Evolutionary conservation across 2,329 filamentous ascomycete genomes (phyloP).

Genomic region (Decorospora gaudefroyi): DNA sequence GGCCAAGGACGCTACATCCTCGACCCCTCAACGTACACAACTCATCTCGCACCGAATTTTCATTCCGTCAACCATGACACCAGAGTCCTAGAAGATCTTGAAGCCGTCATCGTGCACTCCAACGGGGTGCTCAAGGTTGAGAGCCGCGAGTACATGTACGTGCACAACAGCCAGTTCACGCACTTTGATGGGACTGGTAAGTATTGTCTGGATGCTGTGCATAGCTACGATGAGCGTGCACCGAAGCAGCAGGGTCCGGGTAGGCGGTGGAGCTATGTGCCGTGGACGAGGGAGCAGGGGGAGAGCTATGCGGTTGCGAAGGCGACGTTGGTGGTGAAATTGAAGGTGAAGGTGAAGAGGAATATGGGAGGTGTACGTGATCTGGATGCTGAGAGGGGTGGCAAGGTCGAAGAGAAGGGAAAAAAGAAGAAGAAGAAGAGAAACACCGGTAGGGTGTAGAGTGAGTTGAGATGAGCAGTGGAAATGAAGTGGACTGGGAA

Average conservation of each 20-base stretch:
- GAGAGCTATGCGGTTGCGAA: constrained; percentile 22
- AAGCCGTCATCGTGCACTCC: constrained; percentile 26
- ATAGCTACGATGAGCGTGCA: background rate
- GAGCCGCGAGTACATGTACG: constrained; percentile 1
- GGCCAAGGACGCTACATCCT: constrained; percentile 25
- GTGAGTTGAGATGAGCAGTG: background rate
- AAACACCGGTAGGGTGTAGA: too few relatives aligned
- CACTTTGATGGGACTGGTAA: constrained; percentile 12
- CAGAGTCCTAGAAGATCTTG: background rate
- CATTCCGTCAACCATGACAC: constrained; percentile 4
- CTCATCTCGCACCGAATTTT: constrained; percentile 28
- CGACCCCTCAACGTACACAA: constrained; percentile 9
- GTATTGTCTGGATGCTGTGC: constrained; percentile 3
- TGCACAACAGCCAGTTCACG: constrained; percentile 13
- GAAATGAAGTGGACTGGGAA: background rate
- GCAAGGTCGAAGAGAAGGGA: background rate
- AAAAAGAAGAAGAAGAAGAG: background rate
- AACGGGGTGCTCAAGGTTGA: constrained; percentile 24
- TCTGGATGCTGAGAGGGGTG: too few relatives aligned
- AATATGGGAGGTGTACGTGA: background rate
- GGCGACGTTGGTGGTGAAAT: constrained; percentile 13
- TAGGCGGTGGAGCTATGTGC: constrained; percentile 33
- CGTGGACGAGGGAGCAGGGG: constrained; percentile 39
- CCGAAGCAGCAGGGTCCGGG: constrained; percentile 15
- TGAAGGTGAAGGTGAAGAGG: constrained; percentile 10